Evolutionary conservation across 169 alveolate species (phyloP).

Genomic region (Plasmodium knowlesi): DNA sequence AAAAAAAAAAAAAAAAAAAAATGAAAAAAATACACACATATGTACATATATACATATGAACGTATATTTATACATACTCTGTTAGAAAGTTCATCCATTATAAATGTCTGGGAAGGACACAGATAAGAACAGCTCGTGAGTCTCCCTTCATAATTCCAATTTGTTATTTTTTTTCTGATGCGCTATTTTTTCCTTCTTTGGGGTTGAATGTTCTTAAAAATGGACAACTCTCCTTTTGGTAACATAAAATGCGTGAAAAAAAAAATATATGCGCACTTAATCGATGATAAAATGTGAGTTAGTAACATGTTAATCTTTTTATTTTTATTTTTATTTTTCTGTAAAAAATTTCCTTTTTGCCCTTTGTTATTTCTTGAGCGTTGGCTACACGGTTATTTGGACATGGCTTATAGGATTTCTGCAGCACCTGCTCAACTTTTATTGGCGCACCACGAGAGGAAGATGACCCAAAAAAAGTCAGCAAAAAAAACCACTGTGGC

Average conservation of each 20-base stretch:
- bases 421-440: conserved; percentile 3
- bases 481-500: conserved; percentile 73
- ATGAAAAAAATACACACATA: not conserved
- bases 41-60: not conserved
- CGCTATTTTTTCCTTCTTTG: not conserved
- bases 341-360: not conserved
- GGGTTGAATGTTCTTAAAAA: not conserved
- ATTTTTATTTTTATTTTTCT: not conserved
- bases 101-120: not conserved
- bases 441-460: conserved; percentile 70
- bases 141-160: not conserved
- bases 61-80: not conserved
- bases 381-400: not conserved
- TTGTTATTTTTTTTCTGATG: not conserved
- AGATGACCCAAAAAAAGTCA: conserved; percentile 75
- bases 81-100: not conserved
- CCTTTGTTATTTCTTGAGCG: not conserved
- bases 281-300: not conserved
- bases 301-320: not conserved
- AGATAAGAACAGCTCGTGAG: not conserved
- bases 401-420: not conserved
- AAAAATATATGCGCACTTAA: not conserved
- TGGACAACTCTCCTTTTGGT: not conserved
- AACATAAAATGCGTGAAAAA: not conserved
- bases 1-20: not conserved